Evolutionary conservation across 208 protist species (phyloP).

Genomic region (Leishmania major): DNA sequence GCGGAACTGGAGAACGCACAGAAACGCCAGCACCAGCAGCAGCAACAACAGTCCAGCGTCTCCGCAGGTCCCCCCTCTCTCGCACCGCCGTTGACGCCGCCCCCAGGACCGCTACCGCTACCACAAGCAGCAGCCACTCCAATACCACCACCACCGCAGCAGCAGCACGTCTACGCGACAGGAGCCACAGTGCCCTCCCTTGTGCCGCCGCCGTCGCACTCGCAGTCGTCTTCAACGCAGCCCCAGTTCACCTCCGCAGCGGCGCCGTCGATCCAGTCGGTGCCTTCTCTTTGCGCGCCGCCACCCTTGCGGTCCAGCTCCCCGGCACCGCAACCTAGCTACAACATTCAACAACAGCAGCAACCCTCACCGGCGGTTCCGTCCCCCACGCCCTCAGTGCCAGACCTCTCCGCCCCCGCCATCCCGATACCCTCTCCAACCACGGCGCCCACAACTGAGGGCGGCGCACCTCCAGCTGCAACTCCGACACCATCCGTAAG

Average conservation of each 20-base stretch:
- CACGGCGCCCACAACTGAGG: background rate
- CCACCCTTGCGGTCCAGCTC: background rate
- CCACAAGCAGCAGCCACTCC: background rate
- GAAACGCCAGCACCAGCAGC: slow-evolving; percentile 21
- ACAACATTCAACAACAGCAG: slow-evolving; percentile 3
- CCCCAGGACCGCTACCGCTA: slow-evolving; percentile 1
- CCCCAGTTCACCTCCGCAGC: background rate
- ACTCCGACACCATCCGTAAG: background rate
- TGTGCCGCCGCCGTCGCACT: background rate
- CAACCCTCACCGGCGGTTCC: slow-evolving; percentile 4
- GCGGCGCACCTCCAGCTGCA: background rate
- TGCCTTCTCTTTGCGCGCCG: background rate
- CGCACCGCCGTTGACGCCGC: slow-evolving; percentile 6
- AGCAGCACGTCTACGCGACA: background rate
- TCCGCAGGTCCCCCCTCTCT: background rate
- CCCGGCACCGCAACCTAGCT: background rate
- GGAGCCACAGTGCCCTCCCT: background rate
- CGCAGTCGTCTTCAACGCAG: background rate
- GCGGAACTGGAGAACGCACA: slow-evolving; percentile 32
- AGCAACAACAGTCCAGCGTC: slow-evolving; percentile 1
- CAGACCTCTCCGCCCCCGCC: background rate
- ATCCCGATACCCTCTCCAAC: background rate
- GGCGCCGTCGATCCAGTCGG: background rate
- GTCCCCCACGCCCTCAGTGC: background rate
- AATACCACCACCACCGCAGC: background rate